Conservation (phyloP, 164 flowering plant genomes). For the Chimonanthus praecox region DNA sequence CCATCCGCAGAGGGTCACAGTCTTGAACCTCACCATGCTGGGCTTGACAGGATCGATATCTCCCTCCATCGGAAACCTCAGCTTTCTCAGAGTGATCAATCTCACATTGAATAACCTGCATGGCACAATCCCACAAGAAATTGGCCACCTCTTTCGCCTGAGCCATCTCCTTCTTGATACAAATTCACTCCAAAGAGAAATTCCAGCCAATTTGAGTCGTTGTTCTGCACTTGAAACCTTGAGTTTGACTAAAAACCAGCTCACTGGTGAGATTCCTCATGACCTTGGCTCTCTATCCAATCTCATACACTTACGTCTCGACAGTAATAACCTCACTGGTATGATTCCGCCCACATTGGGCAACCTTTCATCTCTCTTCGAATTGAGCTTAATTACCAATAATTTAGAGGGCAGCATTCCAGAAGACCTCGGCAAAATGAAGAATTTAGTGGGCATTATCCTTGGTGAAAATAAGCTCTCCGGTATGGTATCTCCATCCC, state of each 20-base stretch:
- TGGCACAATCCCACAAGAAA: slow-evolving; percentile 27
- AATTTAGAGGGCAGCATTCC: slow-evolving; percentile 3
- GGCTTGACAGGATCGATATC: slow-evolving; percentile 23
- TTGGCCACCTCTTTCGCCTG: slow-evolving; percentile 27
- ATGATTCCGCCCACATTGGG: slow-evolving; percentile 17
- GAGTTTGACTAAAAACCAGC: no score
- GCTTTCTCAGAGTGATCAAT: slow-evolving; percentile 30
- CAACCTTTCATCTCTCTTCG: slow-evolving; percentile 5
- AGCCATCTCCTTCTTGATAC: slow-evolving; percentile 23
- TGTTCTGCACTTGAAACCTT: no score
- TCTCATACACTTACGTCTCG: not conserved
- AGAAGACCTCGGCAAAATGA: not conserved
- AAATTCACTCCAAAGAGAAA: no score
- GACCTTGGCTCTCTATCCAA: not conserved
- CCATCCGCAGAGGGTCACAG: slow-evolving; percentile 12
- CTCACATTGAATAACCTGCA: slow-evolving; percentile 28
- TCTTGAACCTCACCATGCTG: slow-evolving; percentile 12
- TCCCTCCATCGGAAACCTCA: slow-evolving; percentile 37
- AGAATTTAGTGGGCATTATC: not conserved
- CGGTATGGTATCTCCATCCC: slow-evolving; percentile 2
- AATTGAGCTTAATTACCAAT: not conserved
- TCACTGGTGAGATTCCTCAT: no score
- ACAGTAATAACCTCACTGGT: slow-evolving; percentile 18
- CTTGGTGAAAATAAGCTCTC: not conserved
- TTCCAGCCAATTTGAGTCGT: no score